Conservation (phyloP, 2,329 filamentous ascomycete species). For the Cytospora piceicola region DNA sequence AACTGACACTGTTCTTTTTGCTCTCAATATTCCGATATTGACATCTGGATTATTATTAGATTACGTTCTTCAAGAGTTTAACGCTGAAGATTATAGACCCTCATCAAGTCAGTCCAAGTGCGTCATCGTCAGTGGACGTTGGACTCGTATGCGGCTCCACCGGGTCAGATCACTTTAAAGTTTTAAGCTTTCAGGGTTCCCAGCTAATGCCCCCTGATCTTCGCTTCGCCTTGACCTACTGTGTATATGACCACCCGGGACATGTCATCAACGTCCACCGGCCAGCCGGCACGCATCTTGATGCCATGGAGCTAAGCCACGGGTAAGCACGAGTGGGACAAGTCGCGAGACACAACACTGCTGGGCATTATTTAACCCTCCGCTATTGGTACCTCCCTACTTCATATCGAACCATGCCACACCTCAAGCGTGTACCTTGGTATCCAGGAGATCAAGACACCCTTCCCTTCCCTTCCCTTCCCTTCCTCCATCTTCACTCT, state of each 20-base stretch:
- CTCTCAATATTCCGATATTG: too few species aligned
- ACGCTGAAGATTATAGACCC: background rate
- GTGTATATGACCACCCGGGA: background rate
- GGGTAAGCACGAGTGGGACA: background rate
- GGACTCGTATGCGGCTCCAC: slow-evolving; percentile 18
- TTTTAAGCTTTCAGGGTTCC: slow-evolving; percentile 23
- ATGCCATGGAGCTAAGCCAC: background rate
- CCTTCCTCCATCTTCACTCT: background rate
- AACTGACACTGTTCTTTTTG: too few species aligned
- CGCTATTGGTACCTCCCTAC: background rate
- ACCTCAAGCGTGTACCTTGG: too few species aligned
- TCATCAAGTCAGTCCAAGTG: background rate
- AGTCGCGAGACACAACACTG: background rate
- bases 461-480: too few species aligned
- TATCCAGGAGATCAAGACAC: background rate
- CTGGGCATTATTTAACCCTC: too few species aligned
- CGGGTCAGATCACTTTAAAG: slow-evolving; percentile 19
- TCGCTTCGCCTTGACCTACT: background rate
- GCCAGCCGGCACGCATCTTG: background rate
- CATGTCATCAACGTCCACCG: background rate
- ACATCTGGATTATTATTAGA: too few species aligned
- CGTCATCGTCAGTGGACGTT: background rate
- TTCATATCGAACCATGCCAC: background rate
- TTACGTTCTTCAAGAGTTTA: background rate
- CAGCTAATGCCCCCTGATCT: slow-evolving; percentile 3